Evolutionary conservation across 1,284 basidiomycete species (phyloP).

Genomic region (Ganoderma boninense): DNA sequence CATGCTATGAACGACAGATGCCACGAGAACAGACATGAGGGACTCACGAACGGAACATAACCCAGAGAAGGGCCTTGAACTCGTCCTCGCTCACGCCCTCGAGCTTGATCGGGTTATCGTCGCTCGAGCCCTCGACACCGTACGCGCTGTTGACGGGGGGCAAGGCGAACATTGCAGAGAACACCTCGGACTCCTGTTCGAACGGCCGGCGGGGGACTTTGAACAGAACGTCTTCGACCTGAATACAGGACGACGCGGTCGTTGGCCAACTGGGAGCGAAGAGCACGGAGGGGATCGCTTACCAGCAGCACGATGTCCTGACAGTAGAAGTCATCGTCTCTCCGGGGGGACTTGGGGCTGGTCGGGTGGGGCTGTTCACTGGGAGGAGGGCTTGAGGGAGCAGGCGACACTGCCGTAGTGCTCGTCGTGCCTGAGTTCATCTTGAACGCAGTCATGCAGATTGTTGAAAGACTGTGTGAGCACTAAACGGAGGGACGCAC

Average conservation of each 20-base stretch:
- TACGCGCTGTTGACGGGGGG: background rate
- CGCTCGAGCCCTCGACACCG: slow-evolving; percentile 14
- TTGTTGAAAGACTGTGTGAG: background rate
- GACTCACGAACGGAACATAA: slow-evolving; percentile 22
- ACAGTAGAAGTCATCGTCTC: slow-evolving; percentile 21
- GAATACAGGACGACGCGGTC: no score
- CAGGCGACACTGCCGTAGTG: background rate
- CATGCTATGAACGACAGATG: background rate
- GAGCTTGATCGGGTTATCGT: slow-evolving; percentile 18
- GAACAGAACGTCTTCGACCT: slow-evolving; percentile 14
- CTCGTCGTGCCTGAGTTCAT: no score
- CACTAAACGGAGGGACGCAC: background rate
- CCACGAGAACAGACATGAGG: no score
- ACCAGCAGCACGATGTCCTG: slow-evolving; percentile 18
- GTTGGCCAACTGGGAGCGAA: background rate
- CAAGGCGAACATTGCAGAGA: slow-evolving; percentile 18
- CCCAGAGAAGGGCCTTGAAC: slow-evolving; percentile 16
- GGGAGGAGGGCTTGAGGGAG: background rate
- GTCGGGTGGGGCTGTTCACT: background rate
- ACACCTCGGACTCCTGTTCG: slow-evolving; percentile 22
- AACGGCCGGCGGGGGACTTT: slow-evolving; percentile 24
- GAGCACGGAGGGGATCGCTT: background rate
- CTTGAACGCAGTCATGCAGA: background rate
- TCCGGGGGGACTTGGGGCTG: background rate
- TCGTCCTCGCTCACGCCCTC: slow-evolving; percentile 7